These are phyloP conservation scores for Marasmius fiardii DNA, from an alignment of 1,284 basidiomycete genomes.

Conservation along the genomic window DNA sequence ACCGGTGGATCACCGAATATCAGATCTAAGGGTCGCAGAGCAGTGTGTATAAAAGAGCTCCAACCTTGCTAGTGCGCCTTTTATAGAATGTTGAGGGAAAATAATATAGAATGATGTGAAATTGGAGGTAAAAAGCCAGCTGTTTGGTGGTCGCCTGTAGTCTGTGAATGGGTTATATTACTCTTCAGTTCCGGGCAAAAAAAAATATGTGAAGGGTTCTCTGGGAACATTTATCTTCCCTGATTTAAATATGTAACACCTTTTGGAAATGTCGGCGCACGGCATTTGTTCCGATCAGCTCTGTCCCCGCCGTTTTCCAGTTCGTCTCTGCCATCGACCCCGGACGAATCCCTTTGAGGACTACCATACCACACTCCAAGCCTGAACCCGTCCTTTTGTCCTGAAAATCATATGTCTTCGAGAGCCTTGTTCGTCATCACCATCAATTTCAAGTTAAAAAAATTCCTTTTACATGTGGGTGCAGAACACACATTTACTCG, in stretches of 20 bases:
- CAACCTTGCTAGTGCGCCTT: neutral
- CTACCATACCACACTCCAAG: neutral
- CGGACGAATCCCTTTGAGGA: no score
- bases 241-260: conserved; percentile 5
- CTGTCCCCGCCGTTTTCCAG: conserved; percentile 4
- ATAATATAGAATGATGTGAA: neutral
- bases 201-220: neutral
- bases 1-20: conserved; percentile 58
- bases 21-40: conserved; percentile 56
- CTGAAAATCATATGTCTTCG: neutral
- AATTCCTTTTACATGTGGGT: neutral
- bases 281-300: conserved; percentile 14
- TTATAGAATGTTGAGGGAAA: conserved; percentile 15
- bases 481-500: conserved; percentile 8
- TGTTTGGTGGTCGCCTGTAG: neutral
- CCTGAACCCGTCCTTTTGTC: no score
- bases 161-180: neutral
- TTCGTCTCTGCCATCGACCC: no score
- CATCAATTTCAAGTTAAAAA: neutral
- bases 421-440: neutral
- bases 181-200: neutral
- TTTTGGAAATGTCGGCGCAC: no score
- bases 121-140: neutral
- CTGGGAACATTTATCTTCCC: conserved; percentile 1
- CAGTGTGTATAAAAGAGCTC: conserved; percentile 31